These are phyloP conservation scores for Epicoccum sorghinum DNA, from an alignment of 2,329 filamentous ascomycete species.

Conservation along the genomic window DNA sequence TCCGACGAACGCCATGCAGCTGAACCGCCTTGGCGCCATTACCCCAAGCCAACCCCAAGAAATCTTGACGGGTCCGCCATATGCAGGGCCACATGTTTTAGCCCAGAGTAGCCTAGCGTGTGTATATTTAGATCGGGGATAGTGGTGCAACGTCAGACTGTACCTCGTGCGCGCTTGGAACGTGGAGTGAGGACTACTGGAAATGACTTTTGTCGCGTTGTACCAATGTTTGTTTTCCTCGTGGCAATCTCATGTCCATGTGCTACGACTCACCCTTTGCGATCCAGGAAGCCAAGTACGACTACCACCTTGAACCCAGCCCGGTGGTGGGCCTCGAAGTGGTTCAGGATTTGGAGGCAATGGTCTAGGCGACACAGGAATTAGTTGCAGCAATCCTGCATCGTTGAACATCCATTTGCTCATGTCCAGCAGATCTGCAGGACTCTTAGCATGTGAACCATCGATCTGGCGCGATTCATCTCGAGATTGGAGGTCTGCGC, in stretches of 20 bases:
- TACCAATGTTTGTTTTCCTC: background rate
- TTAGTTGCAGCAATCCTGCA: background rate
- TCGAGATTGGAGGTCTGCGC: background rate
- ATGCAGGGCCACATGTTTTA: conserved; percentile 6
- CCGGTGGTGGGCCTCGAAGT: background rate
- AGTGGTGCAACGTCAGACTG: conserved; percentile 10
- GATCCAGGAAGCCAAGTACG: too few species aligned
- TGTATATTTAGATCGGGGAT: conserved; percentile 1
- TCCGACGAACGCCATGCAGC: conserved; percentile 9
- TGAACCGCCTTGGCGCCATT: conserved; percentile 5
- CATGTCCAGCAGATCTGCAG: background rate
- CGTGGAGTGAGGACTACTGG: conserved; percentile 4
- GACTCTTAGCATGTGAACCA: background rate
- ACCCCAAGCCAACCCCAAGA: conserved; percentile 5
- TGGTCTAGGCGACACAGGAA: background rate
- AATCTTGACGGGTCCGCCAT: background rate
- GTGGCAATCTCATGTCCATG: background rate
- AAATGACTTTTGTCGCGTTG: background rate
- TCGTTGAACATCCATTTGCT: background rate
- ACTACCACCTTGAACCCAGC: too few species aligned
- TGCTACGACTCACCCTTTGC: background rate
- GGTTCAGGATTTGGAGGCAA: background rate
- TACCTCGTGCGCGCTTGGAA: background rate
- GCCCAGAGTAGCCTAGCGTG: background rate
- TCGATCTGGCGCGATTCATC: background rate